Base-by-base conservation (phyloP, 2,329 filamentous ascomycete genomes). In the Penicillium verrucosum region DNA sequence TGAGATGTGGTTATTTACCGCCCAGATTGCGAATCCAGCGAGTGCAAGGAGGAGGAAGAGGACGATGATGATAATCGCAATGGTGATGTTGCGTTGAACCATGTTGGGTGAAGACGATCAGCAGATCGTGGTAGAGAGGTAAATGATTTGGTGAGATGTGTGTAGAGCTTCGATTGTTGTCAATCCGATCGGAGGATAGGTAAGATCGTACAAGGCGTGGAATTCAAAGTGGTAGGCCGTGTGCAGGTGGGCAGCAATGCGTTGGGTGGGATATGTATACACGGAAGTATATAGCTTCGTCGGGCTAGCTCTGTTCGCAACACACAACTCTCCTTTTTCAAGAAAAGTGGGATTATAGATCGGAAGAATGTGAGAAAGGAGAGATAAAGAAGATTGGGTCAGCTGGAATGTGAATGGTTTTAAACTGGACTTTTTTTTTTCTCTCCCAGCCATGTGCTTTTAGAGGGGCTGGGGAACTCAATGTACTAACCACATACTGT, bases 61-160 rank as follows among this genome's bases (percentile, higher is more conserved):
- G 43, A 78, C 59, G 62, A 81, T 79, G 60, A 81, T 73, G 65
- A 81, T 81, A 56, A 81, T 74, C 14, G 78, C 78, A 59, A 81
- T 78, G 62, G 76, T 70, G 64, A 78, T 72, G 68, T 81, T 81
- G 57, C 71, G 69, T 60, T 79, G 65, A 21, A 77, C 70, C 71
- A 77, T 79, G 51, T 63, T 72, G 59, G 45, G 36, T 45, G 27
- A 47, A 29, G 18, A 32, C 25, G 41, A 51, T 40, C 59, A 52
- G 36, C 8, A 36, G 50, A 40, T 46, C 27, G 44, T 23, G 34
- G 29, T 36, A 16, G 21, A 12, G 34, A 41, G 25, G 25, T 45
- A 23, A n/a, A 47, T 51, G 25, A 30, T 46, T 36, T 45, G 54
- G 37, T 16, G 27, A 29, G 6, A 50, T 29, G 38, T 16, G 14